These are phyloP conservation scores for Orbilia blumenaviensis DNA, from an alignment of 2,329 filamentous ascomycete genomes.

Conservation along the genomic window DNA sequence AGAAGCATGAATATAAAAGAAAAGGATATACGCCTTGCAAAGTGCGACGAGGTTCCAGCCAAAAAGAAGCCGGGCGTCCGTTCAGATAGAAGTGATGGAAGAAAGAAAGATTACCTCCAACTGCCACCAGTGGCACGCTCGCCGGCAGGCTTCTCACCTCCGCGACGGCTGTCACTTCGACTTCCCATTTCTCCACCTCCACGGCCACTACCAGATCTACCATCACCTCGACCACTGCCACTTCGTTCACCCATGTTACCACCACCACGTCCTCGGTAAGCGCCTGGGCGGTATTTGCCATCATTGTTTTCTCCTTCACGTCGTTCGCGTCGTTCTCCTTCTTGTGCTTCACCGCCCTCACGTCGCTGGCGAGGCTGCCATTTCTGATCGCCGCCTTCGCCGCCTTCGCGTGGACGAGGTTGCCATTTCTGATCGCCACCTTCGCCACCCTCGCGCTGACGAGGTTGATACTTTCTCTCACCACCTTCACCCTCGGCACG, in stretches of 20 bases:
- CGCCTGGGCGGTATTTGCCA: slow-evolving; percentile 32
- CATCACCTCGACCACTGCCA: slow-evolving; percentile 42
- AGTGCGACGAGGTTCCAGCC: neutral
- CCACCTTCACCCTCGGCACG: slow-evolving; percentile 21
- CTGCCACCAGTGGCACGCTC: slow-evolving; percentile 41
- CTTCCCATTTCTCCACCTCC: slow-evolving; percentile 25
- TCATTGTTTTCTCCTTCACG: slow-evolving; percentile 25
- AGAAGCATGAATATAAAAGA: slow-evolving; percentile 10
- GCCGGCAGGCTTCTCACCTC: slow-evolving; percentile 40
- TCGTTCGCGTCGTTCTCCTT: slow-evolving; percentile 34
- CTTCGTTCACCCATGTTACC: slow-evolving; percentile 40
- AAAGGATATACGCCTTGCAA: slow-evolving; percentile 16
- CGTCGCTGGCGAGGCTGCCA: slow-evolving; percentile 67
- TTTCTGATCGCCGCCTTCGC: slow-evolving; percentile 38
- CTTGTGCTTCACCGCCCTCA: slow-evolving; percentile 41
- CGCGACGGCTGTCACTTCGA: slow-evolving; percentile 45
- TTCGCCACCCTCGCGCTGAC: slow-evolving; percentile 5
- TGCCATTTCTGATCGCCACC: slow-evolving; percentile 38
- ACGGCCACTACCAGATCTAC: slow-evolving; percentile 26
- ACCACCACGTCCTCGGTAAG: slow-evolving; percentile 36
- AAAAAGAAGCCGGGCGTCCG: neutral
- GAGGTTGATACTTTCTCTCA: slow-evolving; percentile 21
- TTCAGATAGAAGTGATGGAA: neutral
- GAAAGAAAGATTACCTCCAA: slow-evolving; percentile 40
- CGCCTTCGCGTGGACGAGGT: slow-evolving; percentile 67